These are phyloP conservation scores for Pelargonium australe DNA, from an alignment of 441 rosid species.

Conservation along the genomic window DNA sequence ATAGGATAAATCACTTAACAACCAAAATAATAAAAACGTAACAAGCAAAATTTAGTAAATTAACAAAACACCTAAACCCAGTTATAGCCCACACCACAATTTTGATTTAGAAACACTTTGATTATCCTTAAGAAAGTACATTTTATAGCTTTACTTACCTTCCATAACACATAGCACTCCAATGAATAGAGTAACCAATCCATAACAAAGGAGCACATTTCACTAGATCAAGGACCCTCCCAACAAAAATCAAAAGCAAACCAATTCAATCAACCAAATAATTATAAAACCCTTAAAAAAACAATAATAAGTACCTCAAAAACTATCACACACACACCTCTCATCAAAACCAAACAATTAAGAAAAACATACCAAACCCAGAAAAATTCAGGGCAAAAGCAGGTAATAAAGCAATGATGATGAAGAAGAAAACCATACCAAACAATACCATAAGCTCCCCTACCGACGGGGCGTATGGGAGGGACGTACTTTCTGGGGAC, in stretches of 20 bases:
- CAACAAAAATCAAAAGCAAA: background rate
- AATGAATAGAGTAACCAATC: background rate
- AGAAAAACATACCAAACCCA: background rate
- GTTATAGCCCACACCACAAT: too few relatives aligned
- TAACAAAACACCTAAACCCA: too few relatives aligned
- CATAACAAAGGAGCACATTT: background rate
- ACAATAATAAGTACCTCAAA: too few relatives aligned
- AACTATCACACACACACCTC: too few relatives aligned
- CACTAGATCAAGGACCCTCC: background rate
- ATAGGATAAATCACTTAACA: too few relatives aligned
- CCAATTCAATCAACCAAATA: too few relatives aligned
- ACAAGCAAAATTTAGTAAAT: too few relatives aligned
- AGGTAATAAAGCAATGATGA: background rate
- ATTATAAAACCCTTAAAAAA: too few relatives aligned
- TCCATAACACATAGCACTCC: background rate
- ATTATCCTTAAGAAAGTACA: background rate
- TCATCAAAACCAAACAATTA: too few relatives aligned
- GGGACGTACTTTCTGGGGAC: constrained; percentile 80
- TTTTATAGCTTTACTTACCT: background rate
- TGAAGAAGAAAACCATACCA: constrained; percentile 31
- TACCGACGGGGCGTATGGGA: constrained; percentile 77
- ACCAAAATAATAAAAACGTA: too few relatives aligned
- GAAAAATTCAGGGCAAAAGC: background rate
- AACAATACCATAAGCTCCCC: constrained; percentile 84
- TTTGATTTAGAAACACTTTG: background rate